phyloP scores from a whole-genome alignment of 2,329 filamentous ascomycete genomes.

The Sphaerostilbella broomeana region DNA sequence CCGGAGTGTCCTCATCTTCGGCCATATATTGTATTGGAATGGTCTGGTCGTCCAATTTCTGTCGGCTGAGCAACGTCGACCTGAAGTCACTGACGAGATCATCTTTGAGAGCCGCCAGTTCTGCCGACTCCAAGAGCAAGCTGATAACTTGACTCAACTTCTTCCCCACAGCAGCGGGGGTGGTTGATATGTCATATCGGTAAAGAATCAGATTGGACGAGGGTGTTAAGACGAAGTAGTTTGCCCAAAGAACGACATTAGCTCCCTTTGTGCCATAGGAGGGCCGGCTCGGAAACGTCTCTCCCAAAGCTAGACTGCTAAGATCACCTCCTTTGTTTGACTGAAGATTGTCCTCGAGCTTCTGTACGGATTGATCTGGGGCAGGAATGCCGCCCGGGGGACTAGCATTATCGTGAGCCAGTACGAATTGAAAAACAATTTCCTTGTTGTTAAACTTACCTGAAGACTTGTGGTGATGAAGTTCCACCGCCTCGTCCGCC shows the following conservation, averaged over 20 bases:
- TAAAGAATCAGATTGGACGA: conserved; percentile 12
- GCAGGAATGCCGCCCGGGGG: conserved; percentile 2
- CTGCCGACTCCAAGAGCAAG: conserved; percentile 19
- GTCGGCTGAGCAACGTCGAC: conserved; percentile 25
- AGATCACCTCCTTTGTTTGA: conserved; percentile 3
- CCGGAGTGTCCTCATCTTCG: conserved; percentile 26
- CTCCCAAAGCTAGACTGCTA: conserved; percentile 5
- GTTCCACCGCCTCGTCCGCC: conserved; percentile 9
- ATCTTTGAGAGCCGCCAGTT: conserved; percentile 12
- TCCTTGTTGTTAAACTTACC: conserved; percentile 4
- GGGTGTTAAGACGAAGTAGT: conserved; percentile 13
- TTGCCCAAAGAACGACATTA: conserved; percentile 13
- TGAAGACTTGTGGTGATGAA: conserved; percentile 2
- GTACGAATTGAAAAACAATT: not conserved
- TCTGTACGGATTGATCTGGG: conserved; percentile 7
- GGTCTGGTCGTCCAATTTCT: conserved; percentile 15
- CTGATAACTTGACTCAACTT: conserved; percentile 14
- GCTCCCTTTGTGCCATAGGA: conserved; percentile 14
- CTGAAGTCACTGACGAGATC: conserved; percentile 30
- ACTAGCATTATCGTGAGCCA: not conserved
- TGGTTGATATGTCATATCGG: conserved; percentile 12
- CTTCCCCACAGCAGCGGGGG: conserved; percentile 4
- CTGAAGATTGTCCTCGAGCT: conserved; percentile 11
- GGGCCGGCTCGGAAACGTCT: conserved; percentile 12
- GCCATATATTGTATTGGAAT: conserved; percentile 20